A percentile compares a stretch with the other conserved stretches of the same genome.
These are phyloP conservation scores for Aspergillus proliferans DNA, from an alignment of 2,329 filamentous ascomycete genomes.

Conservation along the genomic window DNA sequence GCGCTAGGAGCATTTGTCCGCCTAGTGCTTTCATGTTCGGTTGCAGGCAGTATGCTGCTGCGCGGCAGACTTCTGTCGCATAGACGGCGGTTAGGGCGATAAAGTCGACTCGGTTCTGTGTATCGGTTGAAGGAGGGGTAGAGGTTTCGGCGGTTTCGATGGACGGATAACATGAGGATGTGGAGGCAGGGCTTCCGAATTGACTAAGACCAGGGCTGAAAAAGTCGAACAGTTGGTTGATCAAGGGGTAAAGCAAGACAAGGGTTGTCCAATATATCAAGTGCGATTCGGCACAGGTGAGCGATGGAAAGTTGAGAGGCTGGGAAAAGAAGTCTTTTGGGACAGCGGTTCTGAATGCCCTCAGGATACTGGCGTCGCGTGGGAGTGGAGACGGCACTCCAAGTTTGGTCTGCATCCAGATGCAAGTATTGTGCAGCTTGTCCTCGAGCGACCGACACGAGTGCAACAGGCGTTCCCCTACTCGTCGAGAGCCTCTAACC, in stretches of 20 bases:
- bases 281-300: constrained; percentile 14
- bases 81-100: constrained; percentile 12
- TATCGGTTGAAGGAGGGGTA: background rate
- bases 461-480: constrained; percentile 7
- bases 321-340: constrained; percentile 6
- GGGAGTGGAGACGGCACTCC: constrained; percentile 6
- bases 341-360: constrained; percentile 9
- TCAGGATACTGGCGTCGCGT: constrained; percentile 2
- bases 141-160: constrained; percentile 1
- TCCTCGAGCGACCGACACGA: constrained; percentile 9
- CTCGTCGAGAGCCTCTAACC: background rate
- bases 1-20: constrained; percentile 11
- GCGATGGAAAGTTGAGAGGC: constrained; percentile 8
- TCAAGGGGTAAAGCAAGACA: constrained; percentile 15
- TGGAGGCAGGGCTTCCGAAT: background rate
- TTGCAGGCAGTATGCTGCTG: constrained; percentile 12
- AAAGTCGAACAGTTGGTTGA: constrained; percentile 11
- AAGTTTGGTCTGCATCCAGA: constrained; percentile 11
- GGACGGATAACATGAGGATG: background rate
- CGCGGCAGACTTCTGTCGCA: constrained; percentile 14
- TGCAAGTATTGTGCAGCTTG: constrained; percentile 7
- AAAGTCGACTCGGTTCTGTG: constrained; percentile 4
- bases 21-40: constrained; percentile 16
- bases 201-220: constrained; percentile 5
- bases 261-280: constrained; percentile 12